Evolutionary conservation across 2,329 filamentous ascomycete genomes (phyloP), one percentile per base, ranked within the genome.

Genomic region (Aspergillus latus): DNA sequence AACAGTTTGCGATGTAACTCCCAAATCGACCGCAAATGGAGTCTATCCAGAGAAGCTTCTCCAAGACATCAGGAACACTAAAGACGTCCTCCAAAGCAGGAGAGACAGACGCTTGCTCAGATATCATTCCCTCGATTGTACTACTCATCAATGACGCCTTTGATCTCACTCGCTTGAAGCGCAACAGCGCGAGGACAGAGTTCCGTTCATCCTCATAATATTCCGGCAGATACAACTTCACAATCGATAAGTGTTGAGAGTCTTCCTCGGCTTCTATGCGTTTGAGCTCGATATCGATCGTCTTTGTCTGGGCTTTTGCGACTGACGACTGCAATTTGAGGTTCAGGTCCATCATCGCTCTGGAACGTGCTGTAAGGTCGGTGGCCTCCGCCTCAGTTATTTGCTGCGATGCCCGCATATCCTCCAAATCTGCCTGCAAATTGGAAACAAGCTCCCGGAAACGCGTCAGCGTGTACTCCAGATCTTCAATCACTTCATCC

Each of bases 321-420:
- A 92, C 92, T 10, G 92, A 95, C 54, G 89, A 84, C 68, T 96
- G 93, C 43, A 99, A 82, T 75, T 96, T 95, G 82, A 93, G 84
- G 73, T 97, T 97, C 45, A 99, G 82, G 68, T 99, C 93, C 84
- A 96, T 89, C 88, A 99, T 96, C 52, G 93, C 92, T 60, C 92
- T 86, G 45, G 93, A 96, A 60, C 91, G 88, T 66, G 85, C 89
- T 62, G 88, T 92, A 54, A 97, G 84, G 72, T 97, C 91, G 70
- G 92, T 92, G 0, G 93, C 92, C 72, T 97, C 92, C 13, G 88
- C 88, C 72, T 97, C 94, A 0, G 92, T 95, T 64, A 97, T 89
- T 44, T 92, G 90, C 66, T 95, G 90, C 3, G 92, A 95, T 10
- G 92, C 90, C 58, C 90, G 86, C 82, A 97, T 93, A 67, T 97